phyloP scores from a whole-genome alignment of 352 stramenopile genomes.

The Pythium periplocum region DNA sequence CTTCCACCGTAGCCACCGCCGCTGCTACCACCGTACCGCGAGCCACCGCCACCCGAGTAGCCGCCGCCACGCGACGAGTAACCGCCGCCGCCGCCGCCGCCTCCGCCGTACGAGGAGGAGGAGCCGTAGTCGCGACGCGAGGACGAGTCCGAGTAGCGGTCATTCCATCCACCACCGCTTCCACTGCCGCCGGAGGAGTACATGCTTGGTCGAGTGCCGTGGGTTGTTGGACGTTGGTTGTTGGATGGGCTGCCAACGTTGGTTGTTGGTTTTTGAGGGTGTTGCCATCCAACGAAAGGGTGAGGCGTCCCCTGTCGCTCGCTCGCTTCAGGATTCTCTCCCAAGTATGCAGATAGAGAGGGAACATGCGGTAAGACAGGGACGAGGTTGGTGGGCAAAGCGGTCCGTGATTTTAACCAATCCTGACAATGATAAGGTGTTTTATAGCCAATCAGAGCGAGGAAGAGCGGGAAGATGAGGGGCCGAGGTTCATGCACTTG shows the following conservation, averaged over 20 bases:
- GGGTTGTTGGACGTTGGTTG: too few species aligned
- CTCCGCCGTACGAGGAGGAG: constrained; percentile 27
- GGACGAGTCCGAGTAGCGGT: constrained; percentile 67
- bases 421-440: neutral
- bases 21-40: constrained; percentile 30
- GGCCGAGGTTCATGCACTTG: neutral
- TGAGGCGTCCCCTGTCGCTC: too few species aligned
- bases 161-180: constrained; percentile 27
- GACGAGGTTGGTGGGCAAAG: too few species aligned
- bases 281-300: too few species aligned
- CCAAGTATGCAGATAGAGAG: too few species aligned
- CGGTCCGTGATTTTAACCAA: too few species aligned
- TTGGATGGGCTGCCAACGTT: too few species aligned
- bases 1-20: constrained; percentile 18
- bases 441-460: neutral
- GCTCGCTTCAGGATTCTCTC: too few species aligned
- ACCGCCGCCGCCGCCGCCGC: constrained; percentile 25
- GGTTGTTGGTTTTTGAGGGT: too few species aligned
- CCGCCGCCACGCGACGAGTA: too few species aligned
- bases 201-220: neutral
- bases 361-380: too few species aligned
- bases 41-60: constrained; percentile 9
- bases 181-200: constrained; percentile 30
- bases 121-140: constrained; percentile 59
- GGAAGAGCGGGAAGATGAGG: too few species aligned